Conservation (phyloP, 1,284 basidiomycete species). For the Ustilago curta region DNA sequence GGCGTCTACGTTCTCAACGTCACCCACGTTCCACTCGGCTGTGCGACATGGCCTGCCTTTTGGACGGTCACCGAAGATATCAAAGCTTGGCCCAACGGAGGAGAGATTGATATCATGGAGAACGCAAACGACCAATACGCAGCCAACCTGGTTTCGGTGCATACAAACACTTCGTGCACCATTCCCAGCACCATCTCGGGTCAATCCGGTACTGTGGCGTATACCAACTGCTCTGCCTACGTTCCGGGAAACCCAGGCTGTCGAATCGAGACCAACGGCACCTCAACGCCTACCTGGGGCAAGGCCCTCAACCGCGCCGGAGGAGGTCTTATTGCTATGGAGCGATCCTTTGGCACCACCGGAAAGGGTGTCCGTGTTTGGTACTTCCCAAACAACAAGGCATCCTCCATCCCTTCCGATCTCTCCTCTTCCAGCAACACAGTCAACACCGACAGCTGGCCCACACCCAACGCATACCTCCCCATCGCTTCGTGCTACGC, state of each 20-base stretch:
- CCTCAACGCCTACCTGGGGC: constrained; percentile 58
- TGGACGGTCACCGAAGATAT: constrained; percentile 64
- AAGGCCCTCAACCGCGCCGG: constrained; percentile 53
- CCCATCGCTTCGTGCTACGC: constrained; percentile 55
- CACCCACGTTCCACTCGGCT: constrained; percentile 62
- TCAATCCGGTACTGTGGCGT: constrained; percentile 48
- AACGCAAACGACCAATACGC: constrained; percentile 65
- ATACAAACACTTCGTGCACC: constrained; percentile 54
- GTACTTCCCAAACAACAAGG: constrained; percentile 54
- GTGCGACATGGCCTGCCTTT: constrained; percentile 67
- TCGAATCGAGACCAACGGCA: constrained; percentile 58
- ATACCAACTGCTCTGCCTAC: constrained; percentile 58
- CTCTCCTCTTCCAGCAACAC: constrained; percentile 35
- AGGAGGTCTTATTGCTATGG: constrained; percentile 66
- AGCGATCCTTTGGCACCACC: constrained; percentile 58
- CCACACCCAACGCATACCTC: constrained; percentile 57
- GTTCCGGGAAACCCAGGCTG: constrained; percentile 55
- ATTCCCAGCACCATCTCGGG: constrained; percentile 24
- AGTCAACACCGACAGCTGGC: constrained; percentile 58
- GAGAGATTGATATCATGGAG: constrained; percentile 68
- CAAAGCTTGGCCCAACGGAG: constrained; percentile 60
- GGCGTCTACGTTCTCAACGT: constrained; percentile 66
- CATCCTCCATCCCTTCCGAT: constrained; percentile 47
- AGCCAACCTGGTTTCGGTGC: constrained; percentile 53
- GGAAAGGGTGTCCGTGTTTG: constrained; percentile 65